phyloP scores from a whole-genome alignment of 768 basidiomycete species.

The Suillus decipiens region DNA sequence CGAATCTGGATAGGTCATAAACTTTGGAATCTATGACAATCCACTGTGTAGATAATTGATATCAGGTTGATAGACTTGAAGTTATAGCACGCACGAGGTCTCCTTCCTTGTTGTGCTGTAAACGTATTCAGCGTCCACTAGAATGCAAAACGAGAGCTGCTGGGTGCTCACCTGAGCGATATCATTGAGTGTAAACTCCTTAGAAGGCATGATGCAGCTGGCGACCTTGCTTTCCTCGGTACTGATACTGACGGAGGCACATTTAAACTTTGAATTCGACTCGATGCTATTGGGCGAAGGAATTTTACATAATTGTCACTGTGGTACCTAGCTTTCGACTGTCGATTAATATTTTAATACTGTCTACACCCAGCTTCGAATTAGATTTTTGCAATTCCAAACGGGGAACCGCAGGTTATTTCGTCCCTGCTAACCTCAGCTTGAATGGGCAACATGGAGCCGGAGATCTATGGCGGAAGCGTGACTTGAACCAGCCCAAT shows the following conservation, averaged over 20 bases:
- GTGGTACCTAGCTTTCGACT: no score
- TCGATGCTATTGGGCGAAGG: not conserved
- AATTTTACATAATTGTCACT: no score
- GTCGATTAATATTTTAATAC: no score
- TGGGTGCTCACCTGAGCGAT: conserved; percentile 57
- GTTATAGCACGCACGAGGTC: conserved; percentile 58
- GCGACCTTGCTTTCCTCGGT: not conserved
- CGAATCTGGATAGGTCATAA: conserved; percentile 81
- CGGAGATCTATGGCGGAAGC: no score
- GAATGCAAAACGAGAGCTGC: not conserved
- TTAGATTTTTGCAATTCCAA: no score
- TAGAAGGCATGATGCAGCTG: conserved; percentile 17
- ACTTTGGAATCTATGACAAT: conserved; percentile 80
- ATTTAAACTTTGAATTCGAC: not conserved
- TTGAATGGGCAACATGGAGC: no score
- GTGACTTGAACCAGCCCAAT: no score
- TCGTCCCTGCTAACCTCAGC: no score
- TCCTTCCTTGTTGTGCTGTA: conserved; percentile 84
- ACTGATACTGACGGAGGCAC: no score
- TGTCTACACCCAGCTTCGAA: no score
- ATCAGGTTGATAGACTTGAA: not conserved
- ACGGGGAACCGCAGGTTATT: no score
- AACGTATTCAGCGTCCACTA: conserved; percentile 3
- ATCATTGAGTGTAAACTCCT: conserved; percentile 55
- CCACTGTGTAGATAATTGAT: conserved; percentile 53